Evolutionary conservation across 148 eudicot genomes (phyloP), one percentile per base, ranked within the genome.

Genomic region (Dysphania ambrosioides): DNA sequence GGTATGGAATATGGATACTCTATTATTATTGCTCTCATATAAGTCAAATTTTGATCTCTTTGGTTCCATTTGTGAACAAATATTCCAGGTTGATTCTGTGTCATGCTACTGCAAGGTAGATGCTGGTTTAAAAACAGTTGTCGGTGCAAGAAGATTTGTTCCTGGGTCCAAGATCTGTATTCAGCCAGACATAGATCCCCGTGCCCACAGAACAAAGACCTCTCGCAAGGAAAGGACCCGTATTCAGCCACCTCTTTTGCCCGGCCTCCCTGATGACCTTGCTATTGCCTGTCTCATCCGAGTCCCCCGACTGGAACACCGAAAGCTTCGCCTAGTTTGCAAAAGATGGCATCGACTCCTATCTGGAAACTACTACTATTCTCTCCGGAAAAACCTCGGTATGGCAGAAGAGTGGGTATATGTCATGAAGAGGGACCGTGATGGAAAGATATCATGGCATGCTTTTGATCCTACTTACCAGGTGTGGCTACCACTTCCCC

Each of bases 351-450:
- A 83, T 56, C 85, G 90, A 6, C 92, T 93, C 72, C 77, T 93
- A 3, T 85, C 89, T 10, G 97, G 97, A 72, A 89, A 91, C 65
- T 93, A 77, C 81, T 93, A 89, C 77, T 93, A 93, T 65, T 89
- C 97, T 62, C 92, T 85, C 23, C 82, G 98, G 70, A 93, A 82
- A 68, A 88, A 82, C 63, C 91, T 90, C 7, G 93, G 90, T 41
- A 86, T 90, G 84, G 90, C 93, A 30, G 97, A 93, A 83, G 97
- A 90, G 77, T 93, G 97, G 96, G 93, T 93, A 24, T 93, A 93
- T 63, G 93, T 93, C 57, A 80, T 93, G 74, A 93, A 93, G 82
- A 80, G 97, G 78, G 97, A 93, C 68, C 92, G 92, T 15, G 98
- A 93, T 71, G 97, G 93, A 2, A 88, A 85, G 69, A 87, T 88